A percentile compares a stretch with the other conserved stretches of the same genome.
phyloP scores from a whole-genome alignment of 768 basidiomycete genomes.

The Leccinum broughii region DNA sequence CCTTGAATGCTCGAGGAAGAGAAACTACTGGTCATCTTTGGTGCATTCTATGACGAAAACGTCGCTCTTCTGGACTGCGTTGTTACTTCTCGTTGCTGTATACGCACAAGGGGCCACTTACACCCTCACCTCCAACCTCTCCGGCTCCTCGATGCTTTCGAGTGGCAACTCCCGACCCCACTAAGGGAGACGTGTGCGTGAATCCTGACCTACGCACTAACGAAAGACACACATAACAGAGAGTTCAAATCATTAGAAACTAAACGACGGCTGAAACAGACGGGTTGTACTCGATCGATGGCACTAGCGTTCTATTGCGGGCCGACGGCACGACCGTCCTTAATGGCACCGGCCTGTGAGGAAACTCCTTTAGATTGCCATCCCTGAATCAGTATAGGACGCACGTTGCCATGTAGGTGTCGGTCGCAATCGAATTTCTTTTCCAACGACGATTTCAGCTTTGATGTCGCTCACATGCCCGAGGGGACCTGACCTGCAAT shows the following conservation, averaged over 20 bases:
- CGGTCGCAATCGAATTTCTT: background rate
- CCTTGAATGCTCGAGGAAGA: background rate
- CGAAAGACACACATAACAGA: background rate
- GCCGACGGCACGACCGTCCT: slow-evolving; percentile 34
- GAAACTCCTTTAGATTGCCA: slow-evolving; percentile 35
- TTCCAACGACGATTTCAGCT: slow-evolving; percentile 10
- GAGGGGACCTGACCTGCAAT: slow-evolving; percentile 35
- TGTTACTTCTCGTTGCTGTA: background rate
- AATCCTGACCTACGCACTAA: background rate
- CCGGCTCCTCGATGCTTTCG: slow-evolving; percentile 36
- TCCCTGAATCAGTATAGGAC: slow-evolving; percentile 31
- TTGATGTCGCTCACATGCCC: slow-evolving; percentile 37
- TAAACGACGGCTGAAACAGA: slow-evolving; percentile 49
- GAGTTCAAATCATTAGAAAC: slow-evolving; percentile 28
- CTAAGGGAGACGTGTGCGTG: slow-evolving; percentile 26
- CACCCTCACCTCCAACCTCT: slow-evolving; percentile 41
- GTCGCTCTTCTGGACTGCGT: background rate
- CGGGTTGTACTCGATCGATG: slow-evolving; percentile 57
- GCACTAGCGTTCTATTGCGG: slow-evolving; percentile 35
- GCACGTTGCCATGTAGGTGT: slow-evolving; percentile 32
- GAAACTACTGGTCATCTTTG: background rate
- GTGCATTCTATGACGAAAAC: background rate
- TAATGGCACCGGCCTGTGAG: slow-evolving; percentile 23
- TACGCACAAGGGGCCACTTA: slow-evolving; percentile 6
- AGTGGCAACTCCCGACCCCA: slow-evolving; percentile 32